Evolutionary conservation across 371 early-diverging fungal species (phyloP), one percentile per base, ranked within the genome.

Genomic region (Mortierella sp.): DNA sequence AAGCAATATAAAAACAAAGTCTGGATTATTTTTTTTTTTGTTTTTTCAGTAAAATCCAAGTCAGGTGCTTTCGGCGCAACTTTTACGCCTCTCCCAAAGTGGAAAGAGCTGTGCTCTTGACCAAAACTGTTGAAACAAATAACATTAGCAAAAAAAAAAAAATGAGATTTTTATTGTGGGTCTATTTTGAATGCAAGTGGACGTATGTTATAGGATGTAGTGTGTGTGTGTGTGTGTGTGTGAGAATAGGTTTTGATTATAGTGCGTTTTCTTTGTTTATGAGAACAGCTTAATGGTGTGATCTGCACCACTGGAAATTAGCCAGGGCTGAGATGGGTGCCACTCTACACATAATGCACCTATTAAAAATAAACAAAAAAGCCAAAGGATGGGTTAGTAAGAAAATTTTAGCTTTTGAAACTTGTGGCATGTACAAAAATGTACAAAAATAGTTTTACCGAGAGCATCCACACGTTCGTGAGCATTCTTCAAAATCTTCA

Each of bases 251-350:
- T 50, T 50, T 36, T 50, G n/a, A 50, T 50, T 50, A 50, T 50
- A n/a, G 7, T n/a, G 16, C n/a, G n/a, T 8, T 16, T 6, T 16
- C 32, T 21, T 15, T 53, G 48, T 64, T 83, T 89, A 94, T 58
- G 94, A 92, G 90, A 93, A 95, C 43, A 94, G 88, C 72, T 93
- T 89, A 72, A 94, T 84, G n/a, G 91, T 87, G 67, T 90, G 90
- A 79, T 94, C 94, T 24, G 94, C 91, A 63, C 94, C 95, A 47
- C 89, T 87, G 24, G 94, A 94, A 72, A 99, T 87, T 33, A 98
- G 86, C 98, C 98, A 99, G 24, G 99, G 98, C 85, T 97, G 97
- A 43, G 92, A 92, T 13, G 98, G 98, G 84, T 99, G 99, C 89
- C 96, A 99, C 77, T 94, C 89, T 64, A 92, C 91, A 69, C 93